Percentiles rank a stretch among this genome's conserved stretches.
Evolutionary conservation across 371 early-diverging fungal species (phyloP).

Genomic region (Sporodiniella umbellata): DNA sequence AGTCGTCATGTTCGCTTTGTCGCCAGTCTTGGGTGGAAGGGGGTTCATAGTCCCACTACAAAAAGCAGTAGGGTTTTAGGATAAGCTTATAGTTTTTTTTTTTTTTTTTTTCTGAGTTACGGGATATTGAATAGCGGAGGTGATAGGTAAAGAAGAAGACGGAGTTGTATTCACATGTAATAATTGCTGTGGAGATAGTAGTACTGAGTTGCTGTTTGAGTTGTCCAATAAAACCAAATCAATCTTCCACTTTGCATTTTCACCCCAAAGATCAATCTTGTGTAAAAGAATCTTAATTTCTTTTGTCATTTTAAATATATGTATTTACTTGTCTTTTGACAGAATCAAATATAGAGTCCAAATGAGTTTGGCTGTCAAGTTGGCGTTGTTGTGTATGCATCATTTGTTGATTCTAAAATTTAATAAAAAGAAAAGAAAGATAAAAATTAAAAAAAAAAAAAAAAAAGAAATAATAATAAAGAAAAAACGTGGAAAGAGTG

Average conservation of each 20-base stretch:
- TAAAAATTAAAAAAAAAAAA: slow-evolving; percentile 3
- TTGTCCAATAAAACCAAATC: slow-evolving; percentile 31
- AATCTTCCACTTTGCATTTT: slow-evolving; percentile 38
- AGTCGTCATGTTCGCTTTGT: slow-evolving; percentile 16
- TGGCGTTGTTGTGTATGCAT: not conserved
- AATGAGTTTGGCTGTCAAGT: slow-evolving; percentile 5
- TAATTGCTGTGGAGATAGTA: slow-evolving; percentile 24
- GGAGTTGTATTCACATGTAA: slow-evolving; percentile 20
- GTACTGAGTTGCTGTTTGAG: slow-evolving; percentile 7
- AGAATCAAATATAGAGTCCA: slow-evolving; percentile 23
- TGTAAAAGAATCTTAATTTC: not conserved
- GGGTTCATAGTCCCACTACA: slow-evolving; percentile 22
- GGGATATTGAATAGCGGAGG: slow-evolving; percentile 21
- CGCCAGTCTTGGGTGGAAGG: slow-evolving; percentile 11
- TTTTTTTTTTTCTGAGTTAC: slow-evolving; percentile 10
- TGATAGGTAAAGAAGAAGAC: slow-evolving; percentile 17
- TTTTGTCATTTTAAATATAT: not conserved
- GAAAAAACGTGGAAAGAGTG: slow-evolving; percentile 8
- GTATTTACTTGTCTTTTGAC: slow-evolving; percentile 18
- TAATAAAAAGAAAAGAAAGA: not conserved
- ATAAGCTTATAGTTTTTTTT: not conserved
- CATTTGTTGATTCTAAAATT: not conserved
- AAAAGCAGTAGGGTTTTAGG: not conserved
- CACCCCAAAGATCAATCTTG: slow-evolving; percentile 37
- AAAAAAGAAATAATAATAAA: slow-evolving; percentile 3